A percentile compares a stretch with the other conserved stretches of the same genome.
These are phyloP conservation scores for Aegilops sharonensis DNA, from an alignment of 176 grass and related monocot species.

Conservation along the genomic window DNA sequence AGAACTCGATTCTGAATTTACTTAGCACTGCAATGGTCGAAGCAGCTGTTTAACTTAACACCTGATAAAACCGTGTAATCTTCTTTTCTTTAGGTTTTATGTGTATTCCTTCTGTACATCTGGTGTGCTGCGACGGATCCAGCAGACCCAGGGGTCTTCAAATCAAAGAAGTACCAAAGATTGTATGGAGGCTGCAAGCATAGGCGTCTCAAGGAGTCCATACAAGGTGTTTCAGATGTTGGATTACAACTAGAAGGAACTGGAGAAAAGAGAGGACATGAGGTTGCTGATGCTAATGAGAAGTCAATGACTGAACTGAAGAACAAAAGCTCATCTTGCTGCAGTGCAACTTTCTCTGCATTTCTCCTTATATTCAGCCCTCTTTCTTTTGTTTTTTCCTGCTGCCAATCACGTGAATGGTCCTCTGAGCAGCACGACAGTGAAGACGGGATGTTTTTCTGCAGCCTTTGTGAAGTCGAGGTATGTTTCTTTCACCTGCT, in stretches of 20 bases:
- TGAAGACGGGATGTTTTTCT: conserved; percentile 98
- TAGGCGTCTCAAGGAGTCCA: conserved; percentile 27
- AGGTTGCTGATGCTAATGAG: conserved; percentile 20
- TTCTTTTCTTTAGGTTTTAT: conserved; percentile 63
- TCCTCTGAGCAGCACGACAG: conserved; percentile 77
- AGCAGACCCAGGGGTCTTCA: conserved; percentile 87
- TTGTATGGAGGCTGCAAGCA: conserved; percentile 50
- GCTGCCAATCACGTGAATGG: conserved; percentile 63
- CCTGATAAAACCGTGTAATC: not conserved
- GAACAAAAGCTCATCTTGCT: conserved; percentile 49
- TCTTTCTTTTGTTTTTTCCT: conserved; percentile 61
- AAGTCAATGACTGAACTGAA: conserved; percentile 48
- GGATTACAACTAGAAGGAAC: conserved; percentile 32
- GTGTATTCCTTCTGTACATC: conserved; percentile 87
- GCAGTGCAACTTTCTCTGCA: conserved; percentile 42
- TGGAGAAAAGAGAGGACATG: conserved; percentile 35
- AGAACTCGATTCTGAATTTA: not conserved
- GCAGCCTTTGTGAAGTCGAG: conserved; percentile 96
- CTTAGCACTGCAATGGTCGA: not conserved
- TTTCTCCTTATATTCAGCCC: conserved; percentile 61
- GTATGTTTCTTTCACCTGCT: conserved; percentile 40
- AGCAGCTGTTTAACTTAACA: not conserved
- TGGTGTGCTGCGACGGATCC: conserved; percentile 92
- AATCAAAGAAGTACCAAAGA: conserved; percentile 90
- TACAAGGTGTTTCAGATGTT: conserved; percentile 40